Evolutionary conservation across 2,329 filamentous ascomycete species (phyloP).

Genomic region (Fusarium tupiense): DNA sequence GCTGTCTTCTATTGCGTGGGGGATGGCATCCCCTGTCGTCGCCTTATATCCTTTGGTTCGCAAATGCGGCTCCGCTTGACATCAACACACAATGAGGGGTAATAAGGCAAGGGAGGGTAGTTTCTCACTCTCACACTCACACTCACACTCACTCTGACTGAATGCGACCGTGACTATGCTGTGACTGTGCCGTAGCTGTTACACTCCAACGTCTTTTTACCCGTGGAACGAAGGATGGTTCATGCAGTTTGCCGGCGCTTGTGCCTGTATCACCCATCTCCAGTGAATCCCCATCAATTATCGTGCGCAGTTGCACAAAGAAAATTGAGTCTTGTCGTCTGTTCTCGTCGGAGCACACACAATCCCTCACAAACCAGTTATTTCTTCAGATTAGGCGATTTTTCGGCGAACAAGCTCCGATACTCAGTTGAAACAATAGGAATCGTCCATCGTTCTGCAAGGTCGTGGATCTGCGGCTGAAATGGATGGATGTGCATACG

Average conservation of each 20-base stretch:
- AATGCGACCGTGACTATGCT: not conserved
- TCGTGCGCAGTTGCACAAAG: not conserved
- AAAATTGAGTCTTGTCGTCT: not conserved
- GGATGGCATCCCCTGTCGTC: not conserved
- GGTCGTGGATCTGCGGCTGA: not conserved
- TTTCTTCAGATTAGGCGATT: not conserved
- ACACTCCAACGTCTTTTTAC: not conserved
- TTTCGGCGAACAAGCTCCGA: not conserved
- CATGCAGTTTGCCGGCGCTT: conserved; percentile 2
- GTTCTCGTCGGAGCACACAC: not conserved
- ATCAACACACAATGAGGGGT: not conserved
- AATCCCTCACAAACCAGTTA: not conserved
- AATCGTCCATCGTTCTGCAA: not conserved
- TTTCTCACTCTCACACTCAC: not conserved
- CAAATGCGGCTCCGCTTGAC: conserved; percentile 5
- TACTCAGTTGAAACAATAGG: not conserved
- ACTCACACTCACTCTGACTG: not conserved
- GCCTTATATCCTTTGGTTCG: conserved; percentile 12
- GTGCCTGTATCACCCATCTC: not conserved
- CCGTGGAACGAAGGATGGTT: not conserved
- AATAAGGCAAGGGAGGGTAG: not conserved
- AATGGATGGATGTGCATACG: not conserved
- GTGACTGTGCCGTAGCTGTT: not conserved
- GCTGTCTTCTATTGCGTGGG: not conserved
- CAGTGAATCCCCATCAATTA: not conserved